These are phyloP conservation scores for Moniliophthora roreri DNA, from an alignment of 1,284 basidiomycete species.

Conservation along the genomic window DNA sequence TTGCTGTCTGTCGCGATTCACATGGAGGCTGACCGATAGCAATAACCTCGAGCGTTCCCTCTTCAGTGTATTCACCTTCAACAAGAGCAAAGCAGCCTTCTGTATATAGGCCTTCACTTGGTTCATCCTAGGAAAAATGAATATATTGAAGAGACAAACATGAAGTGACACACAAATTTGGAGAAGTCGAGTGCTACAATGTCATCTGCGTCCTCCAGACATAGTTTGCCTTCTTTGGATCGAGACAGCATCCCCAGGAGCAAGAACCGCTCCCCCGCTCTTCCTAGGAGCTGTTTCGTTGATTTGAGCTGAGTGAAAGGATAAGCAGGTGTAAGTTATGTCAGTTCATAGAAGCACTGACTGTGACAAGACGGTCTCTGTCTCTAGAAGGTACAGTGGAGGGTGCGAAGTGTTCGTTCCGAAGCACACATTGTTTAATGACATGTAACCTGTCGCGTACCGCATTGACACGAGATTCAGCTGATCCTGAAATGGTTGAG, in stretches of 20 bases:
- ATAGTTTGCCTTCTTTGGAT: slow-evolving; percentile 87
- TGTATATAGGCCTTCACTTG: slow-evolving; percentile 95
- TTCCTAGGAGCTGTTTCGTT: slow-evolving; percentile 93
- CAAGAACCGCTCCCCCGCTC: slow-evolving; percentile 88
- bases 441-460: slow-evolving; percentile 83
- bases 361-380: slow-evolving; percentile 82
- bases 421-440: slow-evolving; percentile 85
- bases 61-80: slow-evolving; percentile 95
- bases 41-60: slow-evolving; percentile 85
- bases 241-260: slow-evolving; percentile 93
- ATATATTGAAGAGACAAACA: slow-evolving; percentile 10
- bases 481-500: slow-evolving; percentile 73
- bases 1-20: slow-evolving; percentile 79
- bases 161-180: slow-evolving; percentile 63
- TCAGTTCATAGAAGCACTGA: slow-evolving; percentile 32
- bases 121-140: slow-evolving; percentile 64
- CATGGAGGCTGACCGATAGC: slow-evolving; percentile 98
- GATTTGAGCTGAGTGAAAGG: slow-evolving; percentile 72
- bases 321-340: slow-evolving; percentile 6
- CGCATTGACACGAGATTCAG: slow-evolving; percentile 76
- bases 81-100: slow-evolving; percentile 95
- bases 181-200: slow-evolving; percentile 88
- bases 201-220: slow-evolving; percentile 94
- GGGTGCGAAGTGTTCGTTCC: slow-evolving; percentile 96
- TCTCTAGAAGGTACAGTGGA: slow-evolving; percentile 88